A percentile compares a stretch with the other conserved stretches of the same genome.
Conservation (phyloP, 1,139 yeast genomes). For the Saccharomycopsis hybrid region DNA sequence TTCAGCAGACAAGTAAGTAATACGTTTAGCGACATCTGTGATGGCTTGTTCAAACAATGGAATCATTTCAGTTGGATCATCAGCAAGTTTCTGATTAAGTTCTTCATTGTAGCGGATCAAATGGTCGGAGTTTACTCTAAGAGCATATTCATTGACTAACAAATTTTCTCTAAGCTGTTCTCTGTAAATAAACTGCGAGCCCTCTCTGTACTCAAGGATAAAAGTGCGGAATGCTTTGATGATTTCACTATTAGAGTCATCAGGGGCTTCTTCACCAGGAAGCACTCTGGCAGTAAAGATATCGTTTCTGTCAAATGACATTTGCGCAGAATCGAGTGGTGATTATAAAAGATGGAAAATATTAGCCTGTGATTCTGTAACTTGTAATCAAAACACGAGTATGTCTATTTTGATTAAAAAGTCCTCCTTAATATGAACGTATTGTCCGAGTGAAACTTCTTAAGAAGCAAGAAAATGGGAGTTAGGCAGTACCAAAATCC, state of each 20-base stretch:
- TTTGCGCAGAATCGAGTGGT: constrained; percentile 22
- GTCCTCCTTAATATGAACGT: too few relatives aligned
- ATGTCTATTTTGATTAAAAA: too few relatives aligned
- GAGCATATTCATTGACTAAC: constrained; percentile 63
- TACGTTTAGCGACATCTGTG: constrained; percentile 81
- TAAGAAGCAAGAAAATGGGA: too few relatives aligned
- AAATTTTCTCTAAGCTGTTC: constrained; percentile 88
- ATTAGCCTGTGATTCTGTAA: too few relatives aligned
- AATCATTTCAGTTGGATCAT: constrained; percentile 84
- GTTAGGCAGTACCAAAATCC: too few relatives aligned
- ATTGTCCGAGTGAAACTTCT: too few relatives aligned
- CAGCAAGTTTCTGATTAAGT: constrained; percentile 72
- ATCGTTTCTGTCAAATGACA: constrained; percentile 79
- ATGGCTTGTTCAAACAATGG: constrained; percentile 88
- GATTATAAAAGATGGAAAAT: too few relatives aligned
- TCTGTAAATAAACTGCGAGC: constrained; percentile 79
- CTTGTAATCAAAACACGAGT: too few relatives aligned
- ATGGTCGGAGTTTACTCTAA: constrained; percentile 79
- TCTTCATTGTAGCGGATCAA: constrained; percentile 85
- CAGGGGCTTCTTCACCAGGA: constrained; percentile 67
- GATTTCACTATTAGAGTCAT: constrained; percentile 67
- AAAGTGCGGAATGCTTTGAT: constrained; percentile 76
- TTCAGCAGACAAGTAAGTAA: constrained; percentile 43
- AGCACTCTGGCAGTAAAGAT: constrained; percentile 79
- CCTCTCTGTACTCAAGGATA: constrained; percentile 78